phyloP scores from a whole-genome alignment of 192 early-diverging fungal species.

The Backusella tarrabulga region DNA sequence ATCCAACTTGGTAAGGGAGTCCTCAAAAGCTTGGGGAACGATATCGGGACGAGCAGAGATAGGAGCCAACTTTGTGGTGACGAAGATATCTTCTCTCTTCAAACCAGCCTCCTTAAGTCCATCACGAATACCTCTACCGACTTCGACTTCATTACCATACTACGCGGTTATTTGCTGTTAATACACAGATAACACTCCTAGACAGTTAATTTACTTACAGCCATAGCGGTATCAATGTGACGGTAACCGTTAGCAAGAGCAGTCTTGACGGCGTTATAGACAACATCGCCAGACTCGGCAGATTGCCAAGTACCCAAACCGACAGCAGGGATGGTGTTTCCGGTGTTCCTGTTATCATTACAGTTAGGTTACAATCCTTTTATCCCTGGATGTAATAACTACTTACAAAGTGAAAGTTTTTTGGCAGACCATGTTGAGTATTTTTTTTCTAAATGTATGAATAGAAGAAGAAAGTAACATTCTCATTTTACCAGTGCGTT shows the following conservation, averaged over 20 bases:
- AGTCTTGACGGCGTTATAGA: conserved; percentile 60
- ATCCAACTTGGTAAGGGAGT: conserved; percentile 67
- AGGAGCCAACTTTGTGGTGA: conserved; percentile 70
- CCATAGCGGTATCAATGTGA: conserved; percentile 55
- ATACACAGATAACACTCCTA: background rate
- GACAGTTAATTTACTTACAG: conserved; percentile 10
- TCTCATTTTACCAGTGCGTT: background rate
- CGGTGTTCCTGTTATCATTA: conserved; percentile 43
- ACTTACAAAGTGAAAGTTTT: conserved; percentile 16
- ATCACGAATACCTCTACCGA: conserved; percentile 72
- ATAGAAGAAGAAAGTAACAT: background rate
- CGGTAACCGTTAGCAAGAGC: conserved; percentile 70
- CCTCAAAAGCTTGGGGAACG: conserved; percentile 58
- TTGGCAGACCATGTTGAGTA: conserved; percentile 6
- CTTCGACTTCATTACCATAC: conserved; percentile 78
- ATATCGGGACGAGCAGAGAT: conserved; percentile 53
- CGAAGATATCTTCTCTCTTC: conserved; percentile 71
- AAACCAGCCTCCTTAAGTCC: conserved; percentile 35
- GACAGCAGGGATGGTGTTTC: conserved; percentile 56
- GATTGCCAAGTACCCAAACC: conserved; percentile 60
- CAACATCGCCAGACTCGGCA: conserved; percentile 37
- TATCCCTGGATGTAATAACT: background rate
- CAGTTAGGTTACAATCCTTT: background rate
- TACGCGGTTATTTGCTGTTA: background rate
- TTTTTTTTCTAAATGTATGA: background rate